Evolutionary conservation across 495 filamentous ascomycete species (phyloP).

Genomic region (Neurospora pannonica): DNA sequence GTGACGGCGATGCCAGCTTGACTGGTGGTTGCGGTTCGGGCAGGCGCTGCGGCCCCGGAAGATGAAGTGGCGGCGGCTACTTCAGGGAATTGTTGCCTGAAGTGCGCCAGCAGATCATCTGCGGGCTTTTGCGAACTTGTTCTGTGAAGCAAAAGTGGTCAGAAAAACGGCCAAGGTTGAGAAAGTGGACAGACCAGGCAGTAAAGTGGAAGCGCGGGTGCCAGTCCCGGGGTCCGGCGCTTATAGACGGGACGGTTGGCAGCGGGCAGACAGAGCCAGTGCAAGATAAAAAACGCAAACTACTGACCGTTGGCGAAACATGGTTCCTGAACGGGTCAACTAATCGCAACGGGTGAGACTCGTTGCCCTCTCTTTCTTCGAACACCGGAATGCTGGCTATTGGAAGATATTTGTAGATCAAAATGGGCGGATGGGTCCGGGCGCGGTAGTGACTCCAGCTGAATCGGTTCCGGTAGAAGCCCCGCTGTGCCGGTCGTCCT

Average conservation of each 20-base stretch:
- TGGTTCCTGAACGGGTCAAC: slow-evolving; percentile 11
- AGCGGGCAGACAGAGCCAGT: background rate
- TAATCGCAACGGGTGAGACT: background rate
- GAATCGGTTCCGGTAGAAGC: background rate
- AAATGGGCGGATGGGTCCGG: background rate
- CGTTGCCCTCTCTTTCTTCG: background rate
- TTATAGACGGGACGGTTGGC: background rate
- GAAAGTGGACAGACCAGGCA: background rate
- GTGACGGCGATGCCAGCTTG: slow-evolving; percentile 31
- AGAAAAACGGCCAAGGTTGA: slow-evolving; percentile 10
- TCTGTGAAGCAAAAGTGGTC: slow-evolving; percentile 34
- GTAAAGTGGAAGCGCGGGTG: background rate
- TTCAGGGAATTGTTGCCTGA: slow-evolving; percentile 71
- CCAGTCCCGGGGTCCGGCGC: background rate
- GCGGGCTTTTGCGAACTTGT: slow-evolving; percentile 80
- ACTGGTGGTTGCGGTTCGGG: slow-evolving; percentile 27
- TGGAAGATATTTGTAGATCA: background rate
- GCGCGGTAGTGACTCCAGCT: background rate
- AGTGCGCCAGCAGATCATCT: slow-evolving; percentile 73
- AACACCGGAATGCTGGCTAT: background rate
- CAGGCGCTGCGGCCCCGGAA: slow-evolving; percentile 19
- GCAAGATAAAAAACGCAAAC: background rate
- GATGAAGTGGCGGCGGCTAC: slow-evolving; percentile 34
- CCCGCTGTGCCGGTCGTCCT: background rate
- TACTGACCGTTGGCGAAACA: slow-evolving; percentile 32